phyloP scores from a whole-genome alignment of 2,329 filamentous ascomycete species.

The Xylariales sp. region DNA sequence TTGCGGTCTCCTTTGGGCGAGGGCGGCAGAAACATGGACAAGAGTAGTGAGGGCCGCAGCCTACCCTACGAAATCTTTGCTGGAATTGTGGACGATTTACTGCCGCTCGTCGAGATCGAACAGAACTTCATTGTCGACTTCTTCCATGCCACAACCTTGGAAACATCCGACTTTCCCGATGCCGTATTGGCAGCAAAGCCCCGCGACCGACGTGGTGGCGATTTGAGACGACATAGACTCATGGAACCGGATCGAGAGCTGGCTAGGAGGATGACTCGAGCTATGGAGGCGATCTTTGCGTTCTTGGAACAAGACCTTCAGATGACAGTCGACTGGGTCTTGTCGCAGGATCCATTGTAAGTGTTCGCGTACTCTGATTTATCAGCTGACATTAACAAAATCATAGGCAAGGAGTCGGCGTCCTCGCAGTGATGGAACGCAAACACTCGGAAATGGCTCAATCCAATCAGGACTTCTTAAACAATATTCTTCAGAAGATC shows the following conservation, averaged over 20 bases:
- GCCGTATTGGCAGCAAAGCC: constrained; percentile 63
- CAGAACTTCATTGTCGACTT: constrained; percentile 98
- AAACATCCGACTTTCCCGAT: constrained; percentile 78
- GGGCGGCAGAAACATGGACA: constrained; percentile 50
- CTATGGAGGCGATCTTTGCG: constrained; percentile 84
- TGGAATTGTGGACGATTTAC: constrained; percentile 73
- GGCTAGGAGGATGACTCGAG: constrained; percentile 76
- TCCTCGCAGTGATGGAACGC: constrained; percentile 75
- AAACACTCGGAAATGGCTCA: constrained; percentile 77
- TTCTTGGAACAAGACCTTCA: constrained; percentile 78
- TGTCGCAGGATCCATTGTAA: constrained; percentile 76
- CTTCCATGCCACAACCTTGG: constrained; percentile 87
- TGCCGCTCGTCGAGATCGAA: constrained; percentile 82
- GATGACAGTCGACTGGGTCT: constrained; percentile 76
- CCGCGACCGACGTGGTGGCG: constrained; percentile 63
- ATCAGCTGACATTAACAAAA: constrained; percentile 16
- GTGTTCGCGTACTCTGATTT: constrained; percentile 27
- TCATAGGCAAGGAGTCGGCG: constrained; percentile 77
- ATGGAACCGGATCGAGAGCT: constrained; percentile 87
- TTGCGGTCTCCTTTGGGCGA: constrained; percentile 66
- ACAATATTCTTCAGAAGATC: constrained; percentile 72
- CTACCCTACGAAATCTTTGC: constrained; percentile 78
- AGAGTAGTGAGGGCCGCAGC: constrained; percentile 58
- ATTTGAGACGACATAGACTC: constrained; percentile 67
- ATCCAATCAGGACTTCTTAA: constrained; percentile 88